Evolutionary conservation across 2,329 filamentous ascomycete genomes (phyloP).

Genomic region (Dothidotthia symphoricarpi): DNA sequence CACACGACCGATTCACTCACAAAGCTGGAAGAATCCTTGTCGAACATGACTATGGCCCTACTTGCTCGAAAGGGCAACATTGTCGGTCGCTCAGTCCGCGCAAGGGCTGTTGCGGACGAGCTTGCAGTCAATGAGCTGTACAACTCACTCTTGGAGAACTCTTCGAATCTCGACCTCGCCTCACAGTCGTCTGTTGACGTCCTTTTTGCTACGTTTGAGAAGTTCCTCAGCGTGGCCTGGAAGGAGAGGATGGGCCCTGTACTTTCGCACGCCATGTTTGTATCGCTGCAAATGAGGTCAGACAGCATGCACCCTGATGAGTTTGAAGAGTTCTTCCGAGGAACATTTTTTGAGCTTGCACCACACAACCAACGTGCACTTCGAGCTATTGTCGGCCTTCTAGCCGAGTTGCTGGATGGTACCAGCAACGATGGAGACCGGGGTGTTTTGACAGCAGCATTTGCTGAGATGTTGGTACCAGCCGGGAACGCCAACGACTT

Average conservation of each 20-base stretch:
- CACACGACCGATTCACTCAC: constrained; percentile 50
- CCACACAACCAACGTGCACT: constrained; percentile 72
- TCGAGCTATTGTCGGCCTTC: constrained; percentile 76
- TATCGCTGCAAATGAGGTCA: constrained; percentile 67
- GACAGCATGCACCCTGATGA: constrained; percentile 68
- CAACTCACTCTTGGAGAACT: constrained; percentile 80
- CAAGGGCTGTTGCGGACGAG: constrained; percentile 69
- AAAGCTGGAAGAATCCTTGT: constrained; percentile 79
- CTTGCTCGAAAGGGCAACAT: constrained; percentile 86
- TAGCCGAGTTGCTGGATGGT: constrained; percentile 83
- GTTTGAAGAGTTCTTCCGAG: constrained; percentile 61
- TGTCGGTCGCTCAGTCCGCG: constrained; percentile 72
- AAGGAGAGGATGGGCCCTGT: constrained; percentile 82
- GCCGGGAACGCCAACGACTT: constrained; percentile 77
- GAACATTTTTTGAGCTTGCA: constrained; percentile 52
- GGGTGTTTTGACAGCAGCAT: constrained; percentile 81
- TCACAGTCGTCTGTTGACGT: constrained; percentile 77
- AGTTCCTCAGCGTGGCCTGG: constrained; percentile 87
- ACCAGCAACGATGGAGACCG: constrained; percentile 89
- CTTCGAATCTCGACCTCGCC: constrained; percentile 72
- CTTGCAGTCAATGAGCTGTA: constrained; percentile 85
- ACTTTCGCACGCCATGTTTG: constrained; percentile 68
- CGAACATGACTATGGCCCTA: constrained; percentile 76
- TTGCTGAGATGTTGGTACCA: constrained; percentile 80
- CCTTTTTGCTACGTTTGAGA: constrained; percentile 89